Evolutionary conservation across 23 red algal species (phyloP), one percentile per base, ranked within the genome.

Genomic region (Gracilaria domingensis): DNA sequence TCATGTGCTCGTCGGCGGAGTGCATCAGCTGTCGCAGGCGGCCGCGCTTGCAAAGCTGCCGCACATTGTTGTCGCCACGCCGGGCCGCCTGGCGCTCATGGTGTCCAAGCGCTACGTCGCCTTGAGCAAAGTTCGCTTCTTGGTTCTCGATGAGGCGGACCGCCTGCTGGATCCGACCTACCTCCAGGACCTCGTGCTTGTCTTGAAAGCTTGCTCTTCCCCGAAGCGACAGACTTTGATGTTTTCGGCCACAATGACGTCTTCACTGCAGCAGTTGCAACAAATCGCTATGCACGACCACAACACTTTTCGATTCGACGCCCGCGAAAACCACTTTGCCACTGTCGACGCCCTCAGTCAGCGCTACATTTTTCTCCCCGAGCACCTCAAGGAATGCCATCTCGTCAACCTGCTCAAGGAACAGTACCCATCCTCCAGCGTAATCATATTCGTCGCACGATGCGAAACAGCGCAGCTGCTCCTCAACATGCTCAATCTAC

Each of bases 41-140:
- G 71, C 75, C 53, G 96, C 87, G 26, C 48, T 95, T 1, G 70
- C 82, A 8, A 82, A 66, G 38, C 44, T 83, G 23, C 93, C 93
- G n/a, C 96, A 98, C 55, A 62, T 98, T 48, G 84, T 98, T 2
- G 84, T 98, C 29, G 96, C 96, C 7, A 98, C 96, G 29, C 96
- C 96, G 32, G 96, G 96, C 0, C 82, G 96, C 16, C 30, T 95
- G 40, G 96, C 96, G 29, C 56, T 93, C 39, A 84, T 98, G 74
- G 18, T 97, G 12, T 24, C 44, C 28, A 71, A 73, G 17, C 58
- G 38, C 26, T 78, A 76, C 17, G 74, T 84, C 9, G 53, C 89
- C 45, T 91, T 89, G 66, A 57, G 53, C 2, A 65, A 56, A 66
- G 56, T 85, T 25, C 69, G 84, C 42, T 90, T 92, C 36, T 66